These are phyloP conservation scores for Beauveria pseudobassiana DNA, from an alignment of 2,329 filamentous ascomycete species.

Conservation along the genomic window DNA sequence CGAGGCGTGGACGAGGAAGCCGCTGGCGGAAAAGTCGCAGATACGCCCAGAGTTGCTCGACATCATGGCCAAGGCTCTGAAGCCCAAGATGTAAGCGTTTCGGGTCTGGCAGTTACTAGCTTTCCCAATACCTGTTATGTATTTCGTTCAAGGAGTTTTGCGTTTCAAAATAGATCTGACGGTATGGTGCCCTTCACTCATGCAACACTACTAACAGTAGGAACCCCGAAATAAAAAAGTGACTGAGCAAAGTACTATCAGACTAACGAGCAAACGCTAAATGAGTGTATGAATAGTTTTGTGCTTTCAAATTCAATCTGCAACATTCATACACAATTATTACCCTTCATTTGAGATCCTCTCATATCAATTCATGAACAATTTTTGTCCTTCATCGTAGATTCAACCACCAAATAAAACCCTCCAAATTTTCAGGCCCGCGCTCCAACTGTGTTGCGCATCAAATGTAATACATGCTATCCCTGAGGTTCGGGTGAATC, in stretches of 20 bases:
- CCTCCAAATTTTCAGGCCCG: neutral
- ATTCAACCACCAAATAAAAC: neutral
- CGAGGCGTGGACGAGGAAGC: conserved; percentile 44
- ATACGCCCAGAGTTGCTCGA: conserved; percentile 33
- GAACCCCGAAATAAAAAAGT: too few relatives aligned
- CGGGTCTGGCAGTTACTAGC: neutral
- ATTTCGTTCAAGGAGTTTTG: too few relatives aligned
- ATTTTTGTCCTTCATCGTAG: too few relatives aligned
- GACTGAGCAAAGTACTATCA: too few relatives aligned
- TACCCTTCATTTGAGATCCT: neutral
- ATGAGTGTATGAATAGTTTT: too few relatives aligned
- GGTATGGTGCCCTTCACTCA: too few relatives aligned
- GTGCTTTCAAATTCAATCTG: too few relatives aligned
- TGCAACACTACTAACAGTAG: too few relatives aligned
- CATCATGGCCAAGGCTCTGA: conserved; percentile 46
- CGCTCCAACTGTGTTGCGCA: too few relatives aligned
- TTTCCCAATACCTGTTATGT: neutral
- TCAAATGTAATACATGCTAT: conserved; percentile 52
- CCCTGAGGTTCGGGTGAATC: conserved; percentile 34
- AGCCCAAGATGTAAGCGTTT: conserved; percentile 14
- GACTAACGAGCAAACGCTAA: too few relatives aligned
- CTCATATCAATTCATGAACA: neutral
- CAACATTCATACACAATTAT: neutral
- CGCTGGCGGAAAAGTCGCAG: conserved; percentile 46
- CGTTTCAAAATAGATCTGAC: too few relatives aligned